Evolutionary conservation across 257 asterid genomes (phyloP).

Genomic region (Jaltomata sinuosa): DNA sequence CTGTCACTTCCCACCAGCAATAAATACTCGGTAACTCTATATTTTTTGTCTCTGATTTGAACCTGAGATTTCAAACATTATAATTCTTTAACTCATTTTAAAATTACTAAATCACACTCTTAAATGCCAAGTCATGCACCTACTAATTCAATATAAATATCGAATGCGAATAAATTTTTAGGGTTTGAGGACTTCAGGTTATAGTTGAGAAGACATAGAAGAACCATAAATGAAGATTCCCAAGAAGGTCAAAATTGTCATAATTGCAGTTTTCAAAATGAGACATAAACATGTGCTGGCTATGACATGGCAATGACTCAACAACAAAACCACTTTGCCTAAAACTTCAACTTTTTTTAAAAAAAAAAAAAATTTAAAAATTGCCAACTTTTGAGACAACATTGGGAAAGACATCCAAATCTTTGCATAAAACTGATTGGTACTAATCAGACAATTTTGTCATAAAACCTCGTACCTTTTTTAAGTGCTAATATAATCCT

Average conservation of each 20-base stretch:
- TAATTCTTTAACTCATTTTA: too few species aligned
- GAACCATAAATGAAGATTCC: neutral
- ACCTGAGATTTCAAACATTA: too few species aligned
- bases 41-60: too few species aligned
- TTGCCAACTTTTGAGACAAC: neutral
- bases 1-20: too few species aligned
- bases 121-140: too few species aligned
- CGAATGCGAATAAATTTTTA: accelerated
- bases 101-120: too few species aligned
- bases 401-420: neutral
- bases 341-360: neutral
- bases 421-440: neutral
- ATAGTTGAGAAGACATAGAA: neutral
- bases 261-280: neutral
- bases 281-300: neutral
- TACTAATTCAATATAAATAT: neutral
- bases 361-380: neutral
- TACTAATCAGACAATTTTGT: neutral
- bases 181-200: accelerated
- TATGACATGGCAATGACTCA: neutral
- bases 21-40: too few species aligned
- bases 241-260: neutral
- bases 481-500: neutral
- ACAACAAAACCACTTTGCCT: neutral
- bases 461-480: conserved; percentile 2